phyloP scores from a whole-genome alignment of 495 filamentous ascomycete genomes.

The Chaetomium tenue region DNA sequence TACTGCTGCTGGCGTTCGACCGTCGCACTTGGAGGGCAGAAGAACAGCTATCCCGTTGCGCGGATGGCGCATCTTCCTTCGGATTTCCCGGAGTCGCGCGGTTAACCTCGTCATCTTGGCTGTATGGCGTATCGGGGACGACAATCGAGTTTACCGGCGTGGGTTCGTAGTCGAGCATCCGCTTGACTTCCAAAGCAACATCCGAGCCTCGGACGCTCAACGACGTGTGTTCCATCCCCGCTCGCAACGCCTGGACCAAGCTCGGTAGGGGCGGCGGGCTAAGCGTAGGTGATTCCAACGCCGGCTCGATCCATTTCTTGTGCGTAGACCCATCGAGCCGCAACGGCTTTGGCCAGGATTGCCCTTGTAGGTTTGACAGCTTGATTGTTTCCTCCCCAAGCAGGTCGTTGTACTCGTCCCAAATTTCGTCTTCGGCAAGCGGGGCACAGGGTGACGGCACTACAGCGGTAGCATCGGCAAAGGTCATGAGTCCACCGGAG shows the following conservation, averaged over 20 bases:
- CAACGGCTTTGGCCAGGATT: conserved; percentile 47
- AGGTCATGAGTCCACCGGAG: conserved; percentile 56
- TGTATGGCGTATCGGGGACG: conserved; percentile 53
- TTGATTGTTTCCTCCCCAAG: conserved; percentile 59
- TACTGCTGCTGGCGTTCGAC: conserved; percentile 47
- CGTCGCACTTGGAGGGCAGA: conserved; percentile 41
- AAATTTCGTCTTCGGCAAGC: conserved; percentile 80
- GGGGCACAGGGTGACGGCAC: conserved; percentile 57
- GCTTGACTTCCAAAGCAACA: conserved; percentile 47
- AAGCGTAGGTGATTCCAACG: conserved; percentile 45
- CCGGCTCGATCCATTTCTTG: conserved; percentile 34
- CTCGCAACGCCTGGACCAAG: conserved; percentile 34
- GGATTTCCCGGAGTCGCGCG: conserved; percentile 32
- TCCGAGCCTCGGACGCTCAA: conserved; percentile 49
- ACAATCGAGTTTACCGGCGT: conserved; percentile 49
- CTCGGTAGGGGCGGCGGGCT: conserved; percentile 33
- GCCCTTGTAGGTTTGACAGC: conserved; percentile 54
- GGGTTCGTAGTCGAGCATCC: conserved; percentile 40
- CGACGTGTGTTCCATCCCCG: conserved; percentile 32
- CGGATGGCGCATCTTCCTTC: neutral
- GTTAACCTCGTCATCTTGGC: conserved; percentile 41
- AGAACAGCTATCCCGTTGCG: conserved; percentile 35
- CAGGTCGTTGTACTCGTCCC: conserved; percentile 92
- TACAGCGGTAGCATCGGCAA: conserved; percentile 58
- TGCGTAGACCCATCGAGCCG: conserved; percentile 40